These are phyloP conservation scores for Ascoidea rubescens DNA, from an alignment of 805 yeast genomes.

Conservation along the genomic window DNA sequence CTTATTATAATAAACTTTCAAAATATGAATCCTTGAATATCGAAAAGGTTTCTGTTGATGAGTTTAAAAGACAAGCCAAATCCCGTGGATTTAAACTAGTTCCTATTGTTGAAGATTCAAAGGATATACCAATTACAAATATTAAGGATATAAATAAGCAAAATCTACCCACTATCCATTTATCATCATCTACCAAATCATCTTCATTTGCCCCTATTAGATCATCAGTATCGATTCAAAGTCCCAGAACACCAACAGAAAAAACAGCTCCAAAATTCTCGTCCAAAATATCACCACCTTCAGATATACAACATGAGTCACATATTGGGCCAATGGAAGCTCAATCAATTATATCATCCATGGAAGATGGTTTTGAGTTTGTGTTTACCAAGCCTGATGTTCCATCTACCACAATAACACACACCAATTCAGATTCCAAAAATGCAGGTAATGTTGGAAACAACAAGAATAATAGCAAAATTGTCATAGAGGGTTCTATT, in stretches of 20 bases:
- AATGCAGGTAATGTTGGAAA: background rate
- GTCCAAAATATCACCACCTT: background rate
- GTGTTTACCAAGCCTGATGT: background rate
- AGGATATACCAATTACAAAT: constrained; percentile 8
- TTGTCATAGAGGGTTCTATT: constrained; percentile 12
- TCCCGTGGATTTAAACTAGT: constrained; percentile 27
- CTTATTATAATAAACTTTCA: constrained; percentile 46
- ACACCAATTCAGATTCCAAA: constrained; percentile 1
- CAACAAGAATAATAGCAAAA: background rate
- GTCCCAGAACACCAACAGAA: background rate
- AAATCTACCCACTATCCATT: background rate
- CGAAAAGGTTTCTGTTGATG: constrained; percentile 31
- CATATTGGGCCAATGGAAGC: background rate
- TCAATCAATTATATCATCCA: background rate
- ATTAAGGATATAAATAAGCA: constrained; percentile 5
- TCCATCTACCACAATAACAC: constrained; percentile 6
- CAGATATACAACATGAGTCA: background rate
- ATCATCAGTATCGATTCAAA: constrained; percentile 6
- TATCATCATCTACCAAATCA: background rate
- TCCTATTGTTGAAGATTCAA: background rate
- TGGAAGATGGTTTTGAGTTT: background rate
- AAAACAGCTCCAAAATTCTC: background rate
- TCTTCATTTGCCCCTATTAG: background rate
- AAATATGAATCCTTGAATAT: constrained; percentile 28
- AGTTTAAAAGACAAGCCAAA: constrained; percentile 29